Base-by-base conservation (phyloP, 257 asterid species). In the Mitragyna speciosa region DNA sequence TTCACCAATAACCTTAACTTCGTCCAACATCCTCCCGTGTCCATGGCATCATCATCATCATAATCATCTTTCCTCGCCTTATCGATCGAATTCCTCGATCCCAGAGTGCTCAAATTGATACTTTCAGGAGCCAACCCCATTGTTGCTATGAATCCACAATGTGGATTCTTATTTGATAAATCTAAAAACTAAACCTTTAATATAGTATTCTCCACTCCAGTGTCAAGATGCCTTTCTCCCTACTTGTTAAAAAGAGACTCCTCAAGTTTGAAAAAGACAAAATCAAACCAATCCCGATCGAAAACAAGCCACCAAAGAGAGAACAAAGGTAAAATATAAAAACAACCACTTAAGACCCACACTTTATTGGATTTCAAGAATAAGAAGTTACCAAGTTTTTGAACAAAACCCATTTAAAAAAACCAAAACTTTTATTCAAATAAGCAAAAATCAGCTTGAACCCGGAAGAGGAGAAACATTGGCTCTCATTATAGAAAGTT, bases 1-100 rank as follows among this genome's bases (percentile, higher is more conserved):
- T 90, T 87, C 48, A 96, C 91, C 70, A 92, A 84, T 83, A 85
- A 89, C 89, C 92, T 92, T 20, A 90, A 88, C 83, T 89, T 95
- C n/a, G 86, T 77, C 96, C 98, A 94, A 83, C 97, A 93, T 72
- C 97, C 12, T 56, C 26, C 90, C 80, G 84, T 84, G 73, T 87
- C 90, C 76, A 78, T 56, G 28, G 80, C 94, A 76, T 80, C 94
- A 69, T 83, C 89, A 43, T 84, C 95, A 51, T 85, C 91, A 45
- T 82, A 88, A 48, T 65, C 83, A 14, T 68, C 87, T 78, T 86
- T 82, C 73, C 92, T 79, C 48, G 78, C 80, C 78, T 79, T 88
- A 66, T 87, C 88, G 81, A 85, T 91, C 19, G 93, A 87, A 74
- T 73, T 85, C 71, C 87, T 85, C 76, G 66, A 81, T 78, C 73